Evolutionary conservation across 176 grass and related monocot species (phyloP), one percentile per base, ranked within the genome.

Genomic region (Zoysia pacifica): DNA sequence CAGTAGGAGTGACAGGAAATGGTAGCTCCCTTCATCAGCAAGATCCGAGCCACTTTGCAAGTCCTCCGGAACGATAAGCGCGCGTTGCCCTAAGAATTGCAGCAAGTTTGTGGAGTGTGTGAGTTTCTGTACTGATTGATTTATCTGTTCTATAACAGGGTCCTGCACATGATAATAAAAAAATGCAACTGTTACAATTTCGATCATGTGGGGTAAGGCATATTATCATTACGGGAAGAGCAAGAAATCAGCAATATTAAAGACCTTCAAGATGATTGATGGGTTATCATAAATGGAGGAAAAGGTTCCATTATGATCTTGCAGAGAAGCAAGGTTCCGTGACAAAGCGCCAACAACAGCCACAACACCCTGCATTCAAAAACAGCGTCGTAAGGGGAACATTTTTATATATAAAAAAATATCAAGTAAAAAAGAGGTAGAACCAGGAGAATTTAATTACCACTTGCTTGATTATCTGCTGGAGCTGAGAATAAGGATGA

Each of bases 391-490:
- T 74, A 36, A 36, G 59, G 54, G 39, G 45, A 76, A 60, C 19
- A 44, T 14, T 6, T 45, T 69, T 5, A 2, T 43, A 56, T 46
- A 12, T 55, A 36, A 45, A n/a, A 69, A 43, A 43, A 79, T 46
- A 36, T 0, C 28, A 36, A 68, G 55, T 58, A 58, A 61, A 59
- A 8, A 61, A 28, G 59, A 79, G 63, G 11, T 51, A n/a, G 10
- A 8, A 37, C 12, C 37, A 71, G 10, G 42, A 76, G 9, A 81
- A 66, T 46, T 92, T 94, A 66, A 40, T 92, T 94, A 97, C 95
- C 89, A 97, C 95, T 90, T 97, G 95, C 74, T 97, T 97, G 71
- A 97, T 93, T 78, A 97, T 89, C 71, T 90, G 91, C 59, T 97
- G 91, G 70, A 97, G 87, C 78, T 92, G 91, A 69, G 95, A 97